A percentile compares a stretch with the other conserved stretches of the same genome.
Evolutionary conservation across 768 basidiomycete genomes (phyloP).

Genomic region (Calocybe cyanea): DNA sequence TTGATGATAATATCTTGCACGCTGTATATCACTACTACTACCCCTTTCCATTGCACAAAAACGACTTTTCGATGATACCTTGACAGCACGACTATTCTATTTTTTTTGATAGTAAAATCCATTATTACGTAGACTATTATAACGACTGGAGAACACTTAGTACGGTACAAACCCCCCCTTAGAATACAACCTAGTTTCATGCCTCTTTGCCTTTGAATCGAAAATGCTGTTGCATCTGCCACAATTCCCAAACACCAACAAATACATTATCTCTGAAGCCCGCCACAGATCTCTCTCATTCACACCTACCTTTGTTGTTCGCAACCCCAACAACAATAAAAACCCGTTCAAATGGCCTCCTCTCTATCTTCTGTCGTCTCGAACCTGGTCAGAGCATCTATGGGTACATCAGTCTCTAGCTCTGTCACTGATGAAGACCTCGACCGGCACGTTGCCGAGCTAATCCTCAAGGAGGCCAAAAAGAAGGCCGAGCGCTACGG

Average conservation of each 20-base stretch:
- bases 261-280: too few species aligned
- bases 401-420: conserved; percentile 60
- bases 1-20: conserved; percentile 8
- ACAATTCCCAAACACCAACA: conserved; percentile 15
- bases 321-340: too few species aligned
- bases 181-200: too few species aligned
- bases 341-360: conserved; percentile 44
- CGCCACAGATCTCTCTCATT: too few species aligned
- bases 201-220: too few species aligned
- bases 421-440: conserved; percentile 78
- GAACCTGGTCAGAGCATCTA: conserved; percentile 70
- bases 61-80: too few species aligned
- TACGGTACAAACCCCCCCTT: too few species aligned
- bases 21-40: conserved; percentile 5
- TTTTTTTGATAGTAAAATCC: too few species aligned
- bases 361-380: conserved; percentile 86
- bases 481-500: conserved; percentile 81
- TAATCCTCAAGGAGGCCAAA: conserved; percentile 91
- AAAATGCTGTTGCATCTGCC: conserved; percentile 7
- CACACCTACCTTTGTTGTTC: too few species aligned
- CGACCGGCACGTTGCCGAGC: conserved; percentile 86
- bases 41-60: not conserved
- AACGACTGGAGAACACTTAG: too few species aligned
- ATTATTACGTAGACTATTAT: too few species aligned
- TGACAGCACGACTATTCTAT: too few species aligned